Evolutionary conservation across 129 eudicot species (phyloP), one percentile per base, ranked within the genome.

Genomic region (Tanacetum coccineum): DNA sequence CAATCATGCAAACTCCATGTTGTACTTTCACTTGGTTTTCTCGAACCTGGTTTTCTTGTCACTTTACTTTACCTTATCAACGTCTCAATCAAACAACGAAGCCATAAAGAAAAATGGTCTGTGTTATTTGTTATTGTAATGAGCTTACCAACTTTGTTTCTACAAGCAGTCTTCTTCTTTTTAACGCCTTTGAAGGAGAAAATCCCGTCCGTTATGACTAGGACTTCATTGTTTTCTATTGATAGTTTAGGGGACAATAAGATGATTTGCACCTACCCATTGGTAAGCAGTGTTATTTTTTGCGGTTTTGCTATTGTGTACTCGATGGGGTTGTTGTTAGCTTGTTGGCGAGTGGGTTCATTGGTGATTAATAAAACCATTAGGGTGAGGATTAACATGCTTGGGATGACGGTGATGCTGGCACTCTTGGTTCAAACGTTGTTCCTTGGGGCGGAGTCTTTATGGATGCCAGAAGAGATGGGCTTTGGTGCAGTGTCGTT

Each of bases 281-380:
- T 86, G 63, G 12, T 76, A 42, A 81, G 88, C 53, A 46, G 74
- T 32, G 47, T 77, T 2, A 7, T 83, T 0, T 79, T 86, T 62
- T 80, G 74, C 3, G 90, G 44, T n/a, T 86, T 89, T 62, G 80
- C 78, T 4, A 57, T 81, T 12, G 79, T 70, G 0, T 90, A 83
- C 53, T 48, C 78, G 0, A 3, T 86, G 53, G 88, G 79, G 1
- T 77, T 86, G 45, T 44, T 80, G 65, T 4, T 84, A 1, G 77
- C 88, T 59, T 90, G 86, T 47, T 81, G 85, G 86, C 64, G 78
- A 68, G 91, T 84, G n/a, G 70, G 62, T 60, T 72, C 78, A 0
- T 13, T 90, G 26, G 97, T 78, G 49, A 86, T 90, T 47, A 90
- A 90, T 65, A 90, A 82, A 62, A 68, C 75, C 1, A 73, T 84